Base-by-base conservation (phyloP, 1,284 basidiomycete species). In the Marasmius tenuissimus region DNA sequence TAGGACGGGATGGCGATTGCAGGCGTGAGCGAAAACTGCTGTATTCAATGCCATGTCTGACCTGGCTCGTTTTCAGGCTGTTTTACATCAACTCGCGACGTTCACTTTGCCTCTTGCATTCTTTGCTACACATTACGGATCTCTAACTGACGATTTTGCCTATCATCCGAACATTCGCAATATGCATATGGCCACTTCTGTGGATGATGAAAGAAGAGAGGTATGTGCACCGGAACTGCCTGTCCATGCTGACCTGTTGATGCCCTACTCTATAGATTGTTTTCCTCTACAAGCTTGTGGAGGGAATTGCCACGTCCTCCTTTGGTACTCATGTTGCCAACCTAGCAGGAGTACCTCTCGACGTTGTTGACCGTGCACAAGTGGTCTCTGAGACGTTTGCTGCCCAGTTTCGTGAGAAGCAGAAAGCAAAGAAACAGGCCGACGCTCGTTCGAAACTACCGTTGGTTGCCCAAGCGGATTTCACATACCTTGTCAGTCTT, bases 1-100 rank as follows among this genome's bases (percentile, higher is more conserved):
- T 75, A 94, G 86, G 96, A 98, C 73, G 96, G 96, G 18, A 95
- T 97, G 92, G 94, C 94, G 11, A 97, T 98, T 67, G 95, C 96
- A 54, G 91, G 90, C 59, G 90, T 91, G 74, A 53, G 84, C n/a
- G 12, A 76, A 37, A 12, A 18, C 48, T 50, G 22, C 34, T 50
- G 53, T 61, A 33, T 16, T 48, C 40, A 54, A 65, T 45, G 5
- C 54, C 42, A 34, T 50, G 52, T 47, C 67, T 61, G 34, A 63
- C 27, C 27, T 27, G 57, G 10, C 54, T 64, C 51, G 11, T 64
- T 14, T 53, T 54, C 62, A 92, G 83, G 92, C 95, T n/a, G 96
- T 98, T 12, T 75, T 97, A 39, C 96, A 97, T 72, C 88, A 96
- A 72, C 82, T 97, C 8, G 93, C 96, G 0, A 97, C 95, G 0